Base-by-base conservation (phyloP, 768 basidiomycete genomes). In the Tremella mesenterica region DNA sequence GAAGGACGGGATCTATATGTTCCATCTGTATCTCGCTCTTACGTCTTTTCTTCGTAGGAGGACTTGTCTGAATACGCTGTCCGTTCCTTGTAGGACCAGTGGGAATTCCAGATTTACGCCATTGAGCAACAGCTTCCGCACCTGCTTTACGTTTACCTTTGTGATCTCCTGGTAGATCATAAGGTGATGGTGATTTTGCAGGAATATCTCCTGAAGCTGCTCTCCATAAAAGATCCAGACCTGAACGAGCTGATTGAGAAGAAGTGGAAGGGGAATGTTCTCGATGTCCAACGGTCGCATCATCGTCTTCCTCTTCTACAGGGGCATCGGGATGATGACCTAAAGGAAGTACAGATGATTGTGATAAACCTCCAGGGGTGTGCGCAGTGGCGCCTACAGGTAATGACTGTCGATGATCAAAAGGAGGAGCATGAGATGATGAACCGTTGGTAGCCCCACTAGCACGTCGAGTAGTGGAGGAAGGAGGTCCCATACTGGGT, bases 131-230 rank as follows among this genome's bases (percentile, higher is more conserved):
- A 0, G 62, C 64, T 26, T 69, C 64, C 3, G 64, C 61, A 4
- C 67, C 67, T 6, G 67, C 67, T 48, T 69, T 69, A 8, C 67
- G 47, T 47, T 69, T 69, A 6, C 67, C 67, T 44, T 64, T 65
- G 29, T 52, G 49, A 10, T 69, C 66, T 28, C 49, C 53, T 4
- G 49, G 33, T n/a, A 44, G 41, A 14, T 48, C 44, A n/a, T 49
- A 53, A 4, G 52, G 41, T 18, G 50, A 25, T 16, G 38, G 29
- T 10, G 44, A 18, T 7, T 50, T 25, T 1, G 54, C 31, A 27
- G 56, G 58, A 2, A 48, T 34, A 14, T 41, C 38, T 41, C 38
- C 38, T n/a, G n/a, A 18, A 0, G 57, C 61, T 23, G 67, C 67
- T 46, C 57, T 47, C 54, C 58, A 61, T 10, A 69, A 41, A 0